Evolutionary conservation across 768 basidiomycete species (phyloP).

Genomic region (Boletus fagicola): DNA sequence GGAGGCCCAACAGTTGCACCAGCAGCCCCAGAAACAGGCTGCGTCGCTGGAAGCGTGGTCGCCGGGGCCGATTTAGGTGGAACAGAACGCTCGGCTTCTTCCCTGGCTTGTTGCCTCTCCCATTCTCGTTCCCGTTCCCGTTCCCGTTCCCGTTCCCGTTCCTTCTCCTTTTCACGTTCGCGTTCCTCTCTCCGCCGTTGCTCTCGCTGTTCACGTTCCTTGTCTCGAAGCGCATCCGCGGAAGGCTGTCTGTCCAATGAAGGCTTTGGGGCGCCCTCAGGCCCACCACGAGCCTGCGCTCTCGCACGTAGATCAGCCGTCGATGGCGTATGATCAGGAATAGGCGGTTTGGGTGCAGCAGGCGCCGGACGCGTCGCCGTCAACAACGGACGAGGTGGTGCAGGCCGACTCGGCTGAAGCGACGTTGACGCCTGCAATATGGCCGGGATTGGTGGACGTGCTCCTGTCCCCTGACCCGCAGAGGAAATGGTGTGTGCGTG

Average conservation of each 20-base stretch:
- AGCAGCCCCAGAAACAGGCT: slow-evolving; percentile 46
- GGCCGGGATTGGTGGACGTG: slow-evolving; percentile 30
- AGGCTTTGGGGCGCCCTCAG: slow-evolving; percentile 33
- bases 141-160: slow-evolving; percentile 38
- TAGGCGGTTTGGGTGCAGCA: slow-evolving; percentile 38
- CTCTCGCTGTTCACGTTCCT: slow-evolving; percentile 38
- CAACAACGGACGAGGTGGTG: slow-evolving; percentile 66
- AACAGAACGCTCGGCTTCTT: slow-evolving; percentile 38
- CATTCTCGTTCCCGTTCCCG: slow-evolving; percentile 17
- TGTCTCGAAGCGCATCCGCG: slow-evolving; percentile 34
- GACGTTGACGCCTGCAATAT: slow-evolving; percentile 34
- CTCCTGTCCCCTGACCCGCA: slow-evolving; percentile 23
- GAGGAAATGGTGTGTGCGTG: slow-evolving; percentile 42
- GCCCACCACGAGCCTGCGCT: slow-evolving; percentile 56
- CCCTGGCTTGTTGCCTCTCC: slow-evolving; percentile 24
- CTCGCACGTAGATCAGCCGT: slow-evolving; percentile 66
- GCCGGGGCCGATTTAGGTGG: slow-evolving; percentile 49
- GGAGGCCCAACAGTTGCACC: slow-evolving; percentile 55
- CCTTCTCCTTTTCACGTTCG: slow-evolving; percentile 33
- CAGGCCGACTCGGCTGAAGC: slow-evolving; percentile 58
- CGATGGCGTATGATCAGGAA: slow-evolving; percentile 56
- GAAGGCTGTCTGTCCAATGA: slow-evolving; percentile 41
- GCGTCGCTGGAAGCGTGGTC: slow-evolving; percentile 41
- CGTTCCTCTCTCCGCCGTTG: slow-evolving; percentile 40
- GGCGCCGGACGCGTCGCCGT: slow-evolving; percentile 56